Percentiles rank a stretch among this genome's conserved stretches.
These are phyloP conservation scores for Eutypa lata DNA, from an alignment of 2,329 filamentous ascomycete genomes.

Conservation along the genomic window DNA sequence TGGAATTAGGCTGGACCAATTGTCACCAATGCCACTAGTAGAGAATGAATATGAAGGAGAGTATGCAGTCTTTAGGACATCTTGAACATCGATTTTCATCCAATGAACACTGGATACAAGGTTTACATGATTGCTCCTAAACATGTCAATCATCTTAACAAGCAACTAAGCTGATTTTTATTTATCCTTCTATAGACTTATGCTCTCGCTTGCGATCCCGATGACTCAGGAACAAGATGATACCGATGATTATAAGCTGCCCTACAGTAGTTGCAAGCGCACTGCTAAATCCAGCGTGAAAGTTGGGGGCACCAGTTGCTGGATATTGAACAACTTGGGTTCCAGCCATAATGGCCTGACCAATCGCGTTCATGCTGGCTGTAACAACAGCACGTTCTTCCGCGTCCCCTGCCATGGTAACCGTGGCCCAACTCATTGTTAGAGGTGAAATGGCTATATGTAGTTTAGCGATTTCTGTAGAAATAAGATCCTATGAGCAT, in stretches of 20 bases:
- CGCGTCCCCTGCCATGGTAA: constrained; percentile 34
- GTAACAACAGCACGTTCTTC: constrained; percentile 40
- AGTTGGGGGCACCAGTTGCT: constrained; percentile 32
- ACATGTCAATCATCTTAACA: no score
- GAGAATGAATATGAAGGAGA: no score
- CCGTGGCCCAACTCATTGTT: constrained; percentile 38
- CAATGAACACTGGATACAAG: no score
- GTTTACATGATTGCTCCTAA: no score
- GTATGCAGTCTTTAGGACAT: no score
- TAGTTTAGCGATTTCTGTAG: no score
- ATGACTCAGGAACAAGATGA: constrained; percentile 17
- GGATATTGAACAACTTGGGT: constrained; percentile 37
- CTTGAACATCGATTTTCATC: no score
- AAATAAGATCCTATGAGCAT: not conserved
- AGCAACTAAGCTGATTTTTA: no score
- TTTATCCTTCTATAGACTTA: no score
- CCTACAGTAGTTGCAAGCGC: constrained; percentile 30
- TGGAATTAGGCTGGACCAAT: no score
- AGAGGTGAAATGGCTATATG: constrained; percentile 17
- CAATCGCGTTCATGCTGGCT: constrained; percentile 41
- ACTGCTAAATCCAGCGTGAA: constrained; percentile 26
- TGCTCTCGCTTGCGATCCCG: constrained; percentile 3
- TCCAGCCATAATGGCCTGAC: constrained; percentile 38
- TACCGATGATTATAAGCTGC: constrained; percentile 27
- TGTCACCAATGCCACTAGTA: no score